Conservation (phyloP, 1,284 basidiomycete species). For the Leccinum subspadiceum region DNA sequence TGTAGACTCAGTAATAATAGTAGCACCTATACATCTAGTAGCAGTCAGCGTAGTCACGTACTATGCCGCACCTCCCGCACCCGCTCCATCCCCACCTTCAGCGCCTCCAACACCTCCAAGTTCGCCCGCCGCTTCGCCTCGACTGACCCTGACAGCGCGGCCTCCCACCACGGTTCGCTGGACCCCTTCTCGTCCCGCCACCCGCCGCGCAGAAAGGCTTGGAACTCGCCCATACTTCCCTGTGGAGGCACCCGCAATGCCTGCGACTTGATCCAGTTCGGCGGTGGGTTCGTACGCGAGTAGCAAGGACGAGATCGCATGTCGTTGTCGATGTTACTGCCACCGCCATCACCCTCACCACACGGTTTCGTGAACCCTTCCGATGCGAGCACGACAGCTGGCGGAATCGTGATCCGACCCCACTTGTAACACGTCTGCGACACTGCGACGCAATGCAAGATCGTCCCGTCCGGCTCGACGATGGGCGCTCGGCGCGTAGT, state of each 20-base stretch:
- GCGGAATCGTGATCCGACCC: conserved; percentile 75
- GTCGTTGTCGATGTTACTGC: not conserved
- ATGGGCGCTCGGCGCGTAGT: conserved; percentile 23
- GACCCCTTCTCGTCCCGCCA: conserved; percentile 50
- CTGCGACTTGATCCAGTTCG: conserved; percentile 44
- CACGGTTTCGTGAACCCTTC: conserved; percentile 48
- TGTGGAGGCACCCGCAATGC: conserved; percentile 47
- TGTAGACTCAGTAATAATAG: not conserved
- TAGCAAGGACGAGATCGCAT: conserved; percentile 18
- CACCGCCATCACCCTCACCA: not conserved
- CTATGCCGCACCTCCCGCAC: conserved; percentile 6
- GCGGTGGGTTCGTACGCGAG: conserved; percentile 47
- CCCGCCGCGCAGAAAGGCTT: conserved; percentile 48
- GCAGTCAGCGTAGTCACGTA: not conserved
- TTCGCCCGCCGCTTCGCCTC: conserved; percentile 45
- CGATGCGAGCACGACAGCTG: conserved; percentile 51
- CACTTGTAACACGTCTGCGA: conserved; percentile 73
- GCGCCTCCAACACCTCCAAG: conserved; percentile 39
- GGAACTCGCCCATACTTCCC: conserved; percentile 44
- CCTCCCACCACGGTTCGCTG: conserved; percentile 58
- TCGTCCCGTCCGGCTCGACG: conserved; percentile 46
- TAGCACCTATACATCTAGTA: not conserved
- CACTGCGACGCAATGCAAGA: conserved; percentile 65
- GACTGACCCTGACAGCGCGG: conserved; percentile 45
- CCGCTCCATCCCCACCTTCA: conserved; percentile 47